Evolutionary conservation across 2,329 filamentous ascomycete species (phyloP).

Genomic region (Malbranchea cinnamomea): DNA sequence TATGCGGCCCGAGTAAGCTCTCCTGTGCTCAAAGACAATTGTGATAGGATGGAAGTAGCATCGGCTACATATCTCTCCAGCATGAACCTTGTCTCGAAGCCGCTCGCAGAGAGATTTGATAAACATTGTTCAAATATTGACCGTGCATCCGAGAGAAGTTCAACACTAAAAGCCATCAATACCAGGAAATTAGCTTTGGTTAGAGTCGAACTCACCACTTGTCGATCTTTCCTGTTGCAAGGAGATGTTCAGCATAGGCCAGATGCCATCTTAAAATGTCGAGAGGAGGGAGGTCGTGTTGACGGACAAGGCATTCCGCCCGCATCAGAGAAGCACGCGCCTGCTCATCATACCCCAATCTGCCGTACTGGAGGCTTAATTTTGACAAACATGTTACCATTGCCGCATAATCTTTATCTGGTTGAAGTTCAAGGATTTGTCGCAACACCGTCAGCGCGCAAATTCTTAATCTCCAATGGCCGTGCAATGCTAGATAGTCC

Average conservation of each 20-base stretch:
- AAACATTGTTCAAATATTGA: conserved; percentile 20
- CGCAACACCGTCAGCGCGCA: conserved; percentile 35
- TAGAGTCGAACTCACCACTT: conserved; percentile 34
- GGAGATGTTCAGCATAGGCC: conserved; percentile 57
- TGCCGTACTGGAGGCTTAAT: conserved; percentile 41
- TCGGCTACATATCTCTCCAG: conserved; percentile 42
- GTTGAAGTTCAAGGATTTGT: conserved; percentile 33
- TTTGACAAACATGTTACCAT: conserved; percentile 29
- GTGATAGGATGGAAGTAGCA: conserved; percentile 49
- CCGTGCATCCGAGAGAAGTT: conserved; percentile 18
- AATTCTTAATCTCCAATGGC: conserved; percentile 36
- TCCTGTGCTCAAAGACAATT: conserved; percentile 45
- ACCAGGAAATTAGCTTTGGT: conserved; percentile 29
- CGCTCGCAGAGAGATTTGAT: conserved; percentile 18
- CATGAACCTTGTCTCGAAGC: conserved; percentile 25
- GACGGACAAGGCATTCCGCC: conserved; percentile 36
- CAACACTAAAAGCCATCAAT: conserved; percentile 26
- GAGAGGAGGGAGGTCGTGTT: conserved; percentile 27
- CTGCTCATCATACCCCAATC: conserved; percentile 45
- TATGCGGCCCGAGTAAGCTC: conserved; percentile 31
- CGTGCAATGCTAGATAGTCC: conserved; percentile 44
- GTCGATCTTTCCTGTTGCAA: conserved; percentile 49
- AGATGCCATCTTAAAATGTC: conserved; percentile 48
- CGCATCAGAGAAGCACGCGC: conserved; percentile 43
- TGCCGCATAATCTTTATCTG: conserved; percentile 21